Percentiles rank a stretch among this genome's conserved stretches.
phyloP scores from a whole-genome alignment of 2,329 filamentous ascomycete genomes.

The Peltaster fructicola region DNA sequence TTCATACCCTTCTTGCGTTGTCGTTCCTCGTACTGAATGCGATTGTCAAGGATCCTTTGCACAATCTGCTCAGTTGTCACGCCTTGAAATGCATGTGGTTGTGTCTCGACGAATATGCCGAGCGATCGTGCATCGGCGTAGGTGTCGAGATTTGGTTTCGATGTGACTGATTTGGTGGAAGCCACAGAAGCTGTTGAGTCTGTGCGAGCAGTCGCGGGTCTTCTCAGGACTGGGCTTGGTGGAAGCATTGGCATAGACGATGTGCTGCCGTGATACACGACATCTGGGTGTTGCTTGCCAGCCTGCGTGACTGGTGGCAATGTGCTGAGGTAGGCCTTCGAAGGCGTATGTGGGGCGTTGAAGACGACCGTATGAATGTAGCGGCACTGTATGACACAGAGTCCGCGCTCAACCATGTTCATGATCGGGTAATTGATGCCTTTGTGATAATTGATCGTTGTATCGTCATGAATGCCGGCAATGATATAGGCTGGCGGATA shows the following conservation, averaged over 20 bases:
- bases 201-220: conserved; percentile 12
- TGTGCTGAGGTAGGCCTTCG: conserved; percentile 55
- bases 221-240: no score
- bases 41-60: conserved; percentile 68
- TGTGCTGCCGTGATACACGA: conserved; percentile 92
- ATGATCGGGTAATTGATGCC: conserved; percentile 98
- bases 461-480: conserved; percentile 84
- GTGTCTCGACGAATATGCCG: conserved; percentile 69
- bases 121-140: conserved; percentile 66
- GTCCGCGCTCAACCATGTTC: conserved; percentile 92
- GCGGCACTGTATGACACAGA: conserved; percentile 91
- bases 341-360: conserved; percentile 74
- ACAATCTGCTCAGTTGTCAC: conserved; percentile 92
- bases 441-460: conserved; percentile 91
- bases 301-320: conserved; percentile 40
- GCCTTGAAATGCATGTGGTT: conserved; percentile 58
- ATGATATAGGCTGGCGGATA: conserved; percentile 77
- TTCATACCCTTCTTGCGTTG: conserved; percentile 85
- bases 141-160: conserved; percentile 22
- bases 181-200: no score
- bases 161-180: no score
- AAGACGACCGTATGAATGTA: conserved; percentile 81
- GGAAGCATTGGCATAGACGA: conserved; percentile 77
- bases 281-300: conserved; percentile 42
- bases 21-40: conserved; percentile 76